Percentiles rank a stretch among this genome's conserved stretches.
Evolutionary conservation across 495 filamentous ascomycete genomes (phyloP).

Genomic region (Hypoxylon lienhwacheense): DNA sequence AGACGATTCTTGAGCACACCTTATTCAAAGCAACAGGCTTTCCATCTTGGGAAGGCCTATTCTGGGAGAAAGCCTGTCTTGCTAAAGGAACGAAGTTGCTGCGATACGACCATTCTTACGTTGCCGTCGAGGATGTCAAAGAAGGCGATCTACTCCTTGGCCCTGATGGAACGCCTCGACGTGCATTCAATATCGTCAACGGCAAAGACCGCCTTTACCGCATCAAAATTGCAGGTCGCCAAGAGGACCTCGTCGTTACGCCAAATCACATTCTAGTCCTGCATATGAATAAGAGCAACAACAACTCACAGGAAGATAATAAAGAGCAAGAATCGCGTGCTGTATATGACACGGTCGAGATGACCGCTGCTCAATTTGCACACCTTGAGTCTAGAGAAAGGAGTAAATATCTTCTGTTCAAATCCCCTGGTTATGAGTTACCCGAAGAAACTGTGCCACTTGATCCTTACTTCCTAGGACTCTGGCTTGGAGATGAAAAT

Average conservation of each 20-base stretch:
- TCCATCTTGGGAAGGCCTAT: slow-evolving; percentile 97
- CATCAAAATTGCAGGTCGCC: slow-evolving; percentile 25
- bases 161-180: slow-evolving; percentile 50
- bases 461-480: slow-evolving; percentile 1
- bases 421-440: slow-evolving; percentile 10
- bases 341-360: slow-evolving; percentile 47
- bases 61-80: slow-evolving; percentile 85
- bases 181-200: slow-evolving; percentile 52
- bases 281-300: slow-evolving; percentile 36
- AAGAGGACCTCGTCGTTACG: slow-evolving; percentile 52
- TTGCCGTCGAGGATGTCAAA: slow-evolving; percentile 52
- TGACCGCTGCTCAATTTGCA: slow-evolving; percentile 49
- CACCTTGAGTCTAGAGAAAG: slow-evolving; percentile 39
- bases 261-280: slow-evolving; percentile 54
- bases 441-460: neutral
- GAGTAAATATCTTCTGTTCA: slow-evolving; percentile 36
- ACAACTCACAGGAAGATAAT: neutral
- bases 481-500: slow-evolving; percentile 1
- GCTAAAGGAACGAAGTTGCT: slow-evolving; percentile 34
- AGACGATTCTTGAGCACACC: slow-evolving; percentile 97
- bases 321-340: slow-evolving; percentile 9
- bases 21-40: slow-evolving; percentile 99
- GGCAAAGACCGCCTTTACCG: slow-evolving; percentile 46
- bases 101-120: slow-evolving; percentile 44
- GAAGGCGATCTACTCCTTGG: slow-evolving; percentile 54